These are phyloP conservation scores for Crithidia bombi DNA, from an alignment of 208 protist genomes.

Conservation along the genomic window DNA sequence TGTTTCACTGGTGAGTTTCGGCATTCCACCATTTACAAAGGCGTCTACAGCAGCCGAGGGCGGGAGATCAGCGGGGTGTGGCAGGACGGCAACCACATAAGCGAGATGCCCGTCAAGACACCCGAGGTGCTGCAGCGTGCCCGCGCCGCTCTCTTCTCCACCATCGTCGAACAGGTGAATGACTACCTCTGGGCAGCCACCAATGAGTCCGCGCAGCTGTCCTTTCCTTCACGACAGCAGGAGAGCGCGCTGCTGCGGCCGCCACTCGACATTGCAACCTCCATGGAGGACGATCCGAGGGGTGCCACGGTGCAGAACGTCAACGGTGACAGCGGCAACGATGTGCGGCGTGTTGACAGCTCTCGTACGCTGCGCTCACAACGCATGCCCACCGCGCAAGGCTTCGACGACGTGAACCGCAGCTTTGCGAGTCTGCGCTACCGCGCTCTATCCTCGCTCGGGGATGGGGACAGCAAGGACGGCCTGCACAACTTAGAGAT, in stretches of 20 bases:
- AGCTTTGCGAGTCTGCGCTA: slow-evolving; percentile 28
- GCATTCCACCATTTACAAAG: slow-evolving; percentile 41
- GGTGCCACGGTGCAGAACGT: background rate
- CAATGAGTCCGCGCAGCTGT: slow-evolving; percentile 12
- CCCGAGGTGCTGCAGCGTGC: slow-evolving; percentile 39
- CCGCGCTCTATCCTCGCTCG: slow-evolving; percentile 18
- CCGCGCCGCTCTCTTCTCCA: slow-evolving; percentile 46
- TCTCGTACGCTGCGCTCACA: background rate
- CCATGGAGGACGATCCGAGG: background rate
- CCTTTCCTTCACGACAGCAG: background rate
- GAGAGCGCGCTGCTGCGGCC: slow-evolving; percentile 1
- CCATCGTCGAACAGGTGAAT: slow-evolving; percentile 45
- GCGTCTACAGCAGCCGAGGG: slow-evolving; percentile 38
- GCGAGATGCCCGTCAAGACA: slow-evolving; percentile 22
- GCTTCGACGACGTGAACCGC: slow-evolving; percentile 17
- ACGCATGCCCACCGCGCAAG: background rate
- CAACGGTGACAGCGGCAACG: background rate
- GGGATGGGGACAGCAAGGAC: slow-evolving; percentile 22
- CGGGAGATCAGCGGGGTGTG: slow-evolving; percentile 46
- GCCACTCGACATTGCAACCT: slow-evolving; percentile 24
- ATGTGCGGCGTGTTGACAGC: background rate
- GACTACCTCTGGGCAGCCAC: slow-evolving; percentile 33
- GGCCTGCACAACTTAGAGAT: background rate
- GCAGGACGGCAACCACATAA: slow-evolving; percentile 39
- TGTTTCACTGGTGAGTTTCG: slow-evolving; percentile 62